Percentiles rank a stretch among this genome's conserved stretches.
These are phyloP conservation scores for Paraphysoderma sedebokerense DNA, from an alignment of 371 early-diverging fungal species.

Conservation along the genomic window DNA sequence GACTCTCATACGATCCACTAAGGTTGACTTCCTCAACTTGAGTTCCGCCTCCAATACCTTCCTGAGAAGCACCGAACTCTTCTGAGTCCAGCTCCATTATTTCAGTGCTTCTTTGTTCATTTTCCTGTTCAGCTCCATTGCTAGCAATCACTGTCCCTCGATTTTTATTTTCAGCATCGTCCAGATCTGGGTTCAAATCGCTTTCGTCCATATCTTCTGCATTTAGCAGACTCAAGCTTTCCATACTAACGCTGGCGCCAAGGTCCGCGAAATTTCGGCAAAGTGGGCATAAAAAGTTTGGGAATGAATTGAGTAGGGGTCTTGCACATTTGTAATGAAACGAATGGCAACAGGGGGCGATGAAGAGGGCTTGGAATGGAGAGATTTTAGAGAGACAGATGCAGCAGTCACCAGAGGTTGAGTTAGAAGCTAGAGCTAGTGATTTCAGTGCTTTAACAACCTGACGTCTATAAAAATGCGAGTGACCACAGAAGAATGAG, in stretches of 20 bases:
- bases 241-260: constrained; percentile 62
- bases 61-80: no score
- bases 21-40: no score
- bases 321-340: constrained; percentile 89
- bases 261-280: constrained; percentile 88
- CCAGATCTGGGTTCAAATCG: no score
- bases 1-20: no score
- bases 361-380: constrained; percentile 82
- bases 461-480: not conserved
- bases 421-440: not conserved
- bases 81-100: no score
- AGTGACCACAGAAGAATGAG: not conserved
- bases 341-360: constrained; percentile 86
- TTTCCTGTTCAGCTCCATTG: no score
- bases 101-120: no score
- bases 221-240: no score
- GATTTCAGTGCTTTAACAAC: not conserved
- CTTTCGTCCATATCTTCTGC: no score
- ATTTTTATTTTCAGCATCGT: no score
- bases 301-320: constrained; percentile 41
- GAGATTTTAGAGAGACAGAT: constrained; percentile 80
- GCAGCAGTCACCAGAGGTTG: constrained; percentile 63
- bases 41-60: no score
- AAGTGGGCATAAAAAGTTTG: constrained; percentile 81
- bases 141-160: no score